Base-by-base conservation (phyloP, 257 asterid species). In the Jaltomata sinuosa region DNA sequence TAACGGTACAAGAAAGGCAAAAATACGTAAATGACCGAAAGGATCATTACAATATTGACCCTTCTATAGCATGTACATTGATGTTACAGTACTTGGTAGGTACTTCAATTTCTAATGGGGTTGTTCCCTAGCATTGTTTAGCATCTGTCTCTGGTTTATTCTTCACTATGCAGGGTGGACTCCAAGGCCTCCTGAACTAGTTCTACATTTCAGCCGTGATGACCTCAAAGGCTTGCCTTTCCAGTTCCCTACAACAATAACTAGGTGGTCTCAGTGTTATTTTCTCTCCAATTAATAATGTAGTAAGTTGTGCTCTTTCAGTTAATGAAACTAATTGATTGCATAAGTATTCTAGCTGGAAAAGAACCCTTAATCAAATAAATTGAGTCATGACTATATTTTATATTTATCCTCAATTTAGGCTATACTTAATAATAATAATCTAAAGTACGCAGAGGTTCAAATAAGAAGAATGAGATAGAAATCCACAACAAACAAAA, bases 171-270 rank as follows among this genome's bases (percentile, higher is more conserved):
- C 93, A 95, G 99, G 98, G 99, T 84, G 99, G 99, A 86, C 94
- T 81, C 97, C 99, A 84, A 90, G 91, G 83, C 98, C 97, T 65
- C 85, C 90, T 81, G 88, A 90, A 86, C 92, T 96, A 71, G 83
- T 94, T 67, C 40, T 95, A 89, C 90, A 88, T 90, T 91, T 93
- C 91, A 90, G 89, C 78, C 98, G 98, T 11, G 99, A 95, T 86
- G 94, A 93, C 80, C 97, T 95, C 86, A 90, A 89, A 79, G 98
- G 99, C 85, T 89, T 95, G 86, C 99, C 99, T 8, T 95, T 95
- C 87, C 91, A 92, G 59, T 94, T 95, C 76, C 99, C 99, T 71
- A 86, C 96, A 8, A 86, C 93, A 42, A 90, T 93, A 80, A 88
- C 94, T 85, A 92, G 99, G 99, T 95, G 83, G 83, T 84, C 42